These are phyloP conservation scores for Tardiomyces digboiensis DNA, from an alignment of 1,139 yeast species.

Conservation along the genomic window DNA sequence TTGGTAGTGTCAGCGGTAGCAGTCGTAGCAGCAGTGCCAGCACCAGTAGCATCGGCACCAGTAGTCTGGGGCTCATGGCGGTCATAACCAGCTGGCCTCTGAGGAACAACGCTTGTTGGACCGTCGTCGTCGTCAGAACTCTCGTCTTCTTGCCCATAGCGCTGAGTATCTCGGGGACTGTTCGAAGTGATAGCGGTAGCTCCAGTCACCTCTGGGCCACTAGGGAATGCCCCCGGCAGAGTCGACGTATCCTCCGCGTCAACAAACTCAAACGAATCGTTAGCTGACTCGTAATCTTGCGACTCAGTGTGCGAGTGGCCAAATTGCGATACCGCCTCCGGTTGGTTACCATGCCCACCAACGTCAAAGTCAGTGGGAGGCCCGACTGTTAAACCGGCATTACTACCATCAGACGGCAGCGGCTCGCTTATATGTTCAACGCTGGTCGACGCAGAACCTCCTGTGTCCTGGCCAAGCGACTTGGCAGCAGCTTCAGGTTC, in stretches of 20 bases:
- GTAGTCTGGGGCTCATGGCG: neutral
- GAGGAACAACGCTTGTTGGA: neutral
- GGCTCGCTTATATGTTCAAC: too few species aligned
- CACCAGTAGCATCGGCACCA: neutral
- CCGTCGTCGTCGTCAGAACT: neutral
- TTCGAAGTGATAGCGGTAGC: neutral
- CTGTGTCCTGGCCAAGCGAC: neutral
- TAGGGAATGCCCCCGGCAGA: constrained; percentile 4
- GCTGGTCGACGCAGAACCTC: neutral
- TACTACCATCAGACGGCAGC: neutral
- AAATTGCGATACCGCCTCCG: neutral
- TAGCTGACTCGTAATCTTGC: constrained; percentile 2
- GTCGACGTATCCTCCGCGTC: constrained; percentile 16
- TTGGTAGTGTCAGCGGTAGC: neutral
- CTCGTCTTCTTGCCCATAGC: neutral
- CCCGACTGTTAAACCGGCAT: neutral
- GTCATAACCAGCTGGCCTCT: neutral
- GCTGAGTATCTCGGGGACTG: neutral
- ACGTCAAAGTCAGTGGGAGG: neutral
- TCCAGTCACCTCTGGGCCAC: constrained; percentile 19
- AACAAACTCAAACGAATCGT: constrained; percentile 26
- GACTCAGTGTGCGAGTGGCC: neutral
- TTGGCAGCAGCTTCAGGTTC: neutral
- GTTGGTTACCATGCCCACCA: too few species aligned
- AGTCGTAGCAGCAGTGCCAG: neutral